Base-by-base conservation (phyloP, 1,139 yeast genomes). In the Pichia inconspicua region DNA sequence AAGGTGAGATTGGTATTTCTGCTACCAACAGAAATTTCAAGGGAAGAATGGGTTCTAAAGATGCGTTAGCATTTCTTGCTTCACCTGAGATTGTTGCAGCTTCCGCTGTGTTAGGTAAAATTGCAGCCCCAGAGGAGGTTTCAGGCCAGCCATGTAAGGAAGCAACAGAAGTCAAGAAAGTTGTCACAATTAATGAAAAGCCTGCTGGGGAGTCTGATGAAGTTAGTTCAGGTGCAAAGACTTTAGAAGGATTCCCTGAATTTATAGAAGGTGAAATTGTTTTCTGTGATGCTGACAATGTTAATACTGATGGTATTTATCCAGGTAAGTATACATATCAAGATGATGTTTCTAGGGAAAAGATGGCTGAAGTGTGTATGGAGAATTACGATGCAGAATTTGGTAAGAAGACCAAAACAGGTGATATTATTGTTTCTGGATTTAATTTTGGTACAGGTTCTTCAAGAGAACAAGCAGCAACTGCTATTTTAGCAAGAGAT, bases 51-150 rank as follows among this genome's bases (percentile, higher is more conserved):
- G 99, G 99, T 6, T 85, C 96, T 12, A 84, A 85, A 61, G 96
- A 92, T 60, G 98, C 98, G 0, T 72, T 89, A 55, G 98, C 98
- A 0, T 92, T 86, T 67, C 77, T 92, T 57, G 97, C 97, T 0
- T 88, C 97, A 3, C 99, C 99, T 10, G 97, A 90, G 58, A 96
- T 92, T 40, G 98, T 92, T 48, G 97, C 99, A 47, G 97, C 99
- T 0, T 85, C 96, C 50, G 98, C 99, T 2, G 81, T 90, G 10
- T 71, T 87, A 55, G 99, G 99, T 54, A 82, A 82, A 62, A 92
- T 92, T 62, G 97, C 92, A 34, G 84, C 90, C 46, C 97, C 97
- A 1, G 94, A 82, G 56, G 96, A 90, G 67, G 77, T 88, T 40
- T 68, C 69, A 12, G 95, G 94, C 30, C 58, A 64, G 36, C 66